phyloP scores from a whole-genome alignment of 176 grass and related monocot genomes.

The Bromus sterilis region DNA sequence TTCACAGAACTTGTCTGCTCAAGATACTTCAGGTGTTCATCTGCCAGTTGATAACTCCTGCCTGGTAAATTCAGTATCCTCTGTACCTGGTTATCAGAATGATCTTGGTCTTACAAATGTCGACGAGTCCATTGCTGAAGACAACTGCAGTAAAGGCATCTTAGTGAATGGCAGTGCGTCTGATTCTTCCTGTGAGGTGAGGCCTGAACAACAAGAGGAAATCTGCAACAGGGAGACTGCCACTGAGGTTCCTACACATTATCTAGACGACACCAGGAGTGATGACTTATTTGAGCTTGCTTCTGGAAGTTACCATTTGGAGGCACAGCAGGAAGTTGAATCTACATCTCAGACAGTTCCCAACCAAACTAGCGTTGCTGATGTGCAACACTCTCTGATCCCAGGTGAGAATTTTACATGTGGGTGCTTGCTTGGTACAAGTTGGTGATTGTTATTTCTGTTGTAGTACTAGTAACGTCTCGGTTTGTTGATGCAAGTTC shows the following conservation, averaged over 20 bases:
- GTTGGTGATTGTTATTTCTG: background rate
- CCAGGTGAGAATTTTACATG: constrained; percentile 33
- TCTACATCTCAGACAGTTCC: constrained; percentile 15
- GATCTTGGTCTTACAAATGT: constrained; percentile 16
- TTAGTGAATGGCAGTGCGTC: constrained; percentile 8
- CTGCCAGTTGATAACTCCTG: constrained; percentile 9
- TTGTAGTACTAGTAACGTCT: background rate
- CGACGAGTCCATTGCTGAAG: background rate
- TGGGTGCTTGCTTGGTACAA: background rate
- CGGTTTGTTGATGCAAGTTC: background rate
- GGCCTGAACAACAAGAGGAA: constrained; percentile 11
- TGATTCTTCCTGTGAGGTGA: constrained; percentile 21
- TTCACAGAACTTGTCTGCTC: constrained; percentile 4
- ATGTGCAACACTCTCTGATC: constrained; percentile 6
- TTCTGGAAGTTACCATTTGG: constrained; percentile 19
- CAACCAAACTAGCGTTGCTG: constrained; percentile 9
- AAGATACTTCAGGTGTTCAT: constrained; percentile 12
- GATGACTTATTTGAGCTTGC: constrained; percentile 51
- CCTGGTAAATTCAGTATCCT: background rate
- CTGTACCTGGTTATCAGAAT: constrained; percentile 15
- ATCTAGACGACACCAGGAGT: constrained; percentile 28
- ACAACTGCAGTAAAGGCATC: background rate
- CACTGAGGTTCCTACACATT: background rate
- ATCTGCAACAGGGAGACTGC: constrained; percentile 6
- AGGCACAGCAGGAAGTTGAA: constrained; percentile 17